Evolutionary conservation across 2,329 filamentous ascomycete genomes (phyloP), one percentile per base, ranked within the genome.

Genomic region (Phyllosticta citrichinensis): DNA sequence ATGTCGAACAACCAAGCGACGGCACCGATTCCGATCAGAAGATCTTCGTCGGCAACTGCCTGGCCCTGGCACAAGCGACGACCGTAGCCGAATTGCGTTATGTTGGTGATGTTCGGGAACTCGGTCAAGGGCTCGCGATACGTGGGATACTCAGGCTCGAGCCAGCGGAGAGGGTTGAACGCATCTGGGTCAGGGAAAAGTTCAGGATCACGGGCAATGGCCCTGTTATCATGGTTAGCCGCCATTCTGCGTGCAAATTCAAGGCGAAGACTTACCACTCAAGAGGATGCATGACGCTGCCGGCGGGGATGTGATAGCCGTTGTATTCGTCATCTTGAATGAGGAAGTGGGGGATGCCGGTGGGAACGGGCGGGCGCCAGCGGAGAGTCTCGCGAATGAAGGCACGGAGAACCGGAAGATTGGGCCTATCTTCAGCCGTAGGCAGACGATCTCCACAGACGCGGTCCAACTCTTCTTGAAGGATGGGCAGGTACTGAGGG

Each of bases 271-370:
- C 71, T 70, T 65, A 75, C 75, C 75, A 77, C 64, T 77, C 74
- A 25, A 76, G 69, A 5, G 75, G 72, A 62, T 77, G 75, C 58
- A 77, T 72, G 5, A 73, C 73, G 57, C 75, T 76, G 2, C 82
- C 83, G n/a, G 78, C 79, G 10, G 81, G 82, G 56, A 86, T 83
- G 62, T 78, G 77, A 69, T 82, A 80, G 35, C 78, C 82, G 20
- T 80, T 73, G 66, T 85, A 86, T 11, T 78, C 72, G 60, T 86
- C 83, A 56, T 85, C 82, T 55, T 79, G 69, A 1, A 80, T 73
- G 14, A 80, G 75, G 53, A 73, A 76, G 67, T 86, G 83, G 1
- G 83, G 83, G 40, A 85, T 79, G 2, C 78, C 74, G 27, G 74
- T 75, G 4, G 74, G 74, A 27, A 75, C 74, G 47, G 73, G 71